Percentiles rank a stretch among this genome's conserved stretches.
These are phyloP conservation scores for Skeletonema tropicum DNA, from an alignment of 108 stramenopile species.

Conservation along the genomic window DNA sequence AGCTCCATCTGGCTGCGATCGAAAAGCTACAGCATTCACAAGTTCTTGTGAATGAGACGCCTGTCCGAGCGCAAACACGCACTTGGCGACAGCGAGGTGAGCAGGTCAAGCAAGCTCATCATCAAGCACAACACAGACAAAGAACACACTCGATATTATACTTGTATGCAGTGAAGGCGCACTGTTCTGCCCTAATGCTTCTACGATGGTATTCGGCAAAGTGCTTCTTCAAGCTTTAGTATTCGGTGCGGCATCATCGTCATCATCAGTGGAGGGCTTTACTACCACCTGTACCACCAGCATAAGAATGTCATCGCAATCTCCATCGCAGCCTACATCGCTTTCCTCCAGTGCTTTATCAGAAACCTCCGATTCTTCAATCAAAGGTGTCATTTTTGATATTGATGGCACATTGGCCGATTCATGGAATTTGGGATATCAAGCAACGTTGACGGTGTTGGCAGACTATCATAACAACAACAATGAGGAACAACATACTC, in stretches of 20 bases:
- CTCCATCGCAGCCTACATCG: neutral
- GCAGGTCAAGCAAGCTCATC: too few relatives aligned
- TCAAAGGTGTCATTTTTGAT: slow-evolving; percentile 77
- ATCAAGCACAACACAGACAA: too few relatives aligned
- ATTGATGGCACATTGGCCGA: slow-evolving; percentile 88
- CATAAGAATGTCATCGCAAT: slow-evolving; percentile 2
- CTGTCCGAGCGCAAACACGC: too few relatives aligned
- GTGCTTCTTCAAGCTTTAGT: neutral
- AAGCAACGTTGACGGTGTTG: slow-evolving; percentile 76
- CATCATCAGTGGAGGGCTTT: neutral
- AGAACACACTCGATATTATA: too few relatives aligned
- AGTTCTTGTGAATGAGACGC: too few relatives aligned
- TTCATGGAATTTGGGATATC: slow-evolving; percentile 83
- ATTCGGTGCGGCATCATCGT: neutral
- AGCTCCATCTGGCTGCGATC: too few relatives aligned
- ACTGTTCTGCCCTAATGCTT: neutral
- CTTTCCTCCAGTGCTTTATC: neutral
- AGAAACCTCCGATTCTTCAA: neutral
- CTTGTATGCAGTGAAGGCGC: too few relatives aligned
- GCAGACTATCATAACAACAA: slow-evolving; percentile 57
- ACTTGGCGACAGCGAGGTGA: too few relatives aligned
- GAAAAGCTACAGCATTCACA: too few relatives aligned
- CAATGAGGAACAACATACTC: slow-evolving; percentile 17
- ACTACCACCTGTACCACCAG: neutral
- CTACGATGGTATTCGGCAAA: neutral